A percentile compares a stretch with the other conserved stretches of the same genome.
These are phyloP conservation scores for Aulographum hederae DNA, from an alignment of 2,329 filamentous ascomycete species.

Conservation along the genomic window DNA sequence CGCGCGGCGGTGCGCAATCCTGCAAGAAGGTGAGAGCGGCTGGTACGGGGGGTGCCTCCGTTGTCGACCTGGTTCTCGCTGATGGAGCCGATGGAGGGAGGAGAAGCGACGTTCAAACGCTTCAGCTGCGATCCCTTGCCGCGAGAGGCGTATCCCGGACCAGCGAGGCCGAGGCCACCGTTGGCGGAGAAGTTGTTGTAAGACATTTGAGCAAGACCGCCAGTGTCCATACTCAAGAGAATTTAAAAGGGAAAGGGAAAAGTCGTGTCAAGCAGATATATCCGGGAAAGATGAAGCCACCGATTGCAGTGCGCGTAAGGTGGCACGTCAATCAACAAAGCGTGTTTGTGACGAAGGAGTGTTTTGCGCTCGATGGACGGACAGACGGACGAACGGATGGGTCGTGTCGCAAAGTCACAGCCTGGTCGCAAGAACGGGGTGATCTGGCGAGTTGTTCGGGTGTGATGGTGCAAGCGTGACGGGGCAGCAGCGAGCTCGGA, in stretches of 20 bases:
- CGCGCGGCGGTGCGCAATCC: conserved; percentile 88
- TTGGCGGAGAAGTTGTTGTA: conserved; percentile 54
- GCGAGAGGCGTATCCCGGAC: conserved; percentile 69
- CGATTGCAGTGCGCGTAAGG: no score
- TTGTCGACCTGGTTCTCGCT: conserved; percentile 50
- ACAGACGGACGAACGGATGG: no score
- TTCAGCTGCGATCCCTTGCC: conserved; percentile 76
- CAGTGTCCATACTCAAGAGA: conserved; percentile 81
- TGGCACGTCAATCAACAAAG: no score
- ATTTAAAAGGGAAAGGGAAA: conserved; percentile 1
- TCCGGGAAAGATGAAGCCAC: no score
- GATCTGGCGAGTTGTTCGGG: no score
- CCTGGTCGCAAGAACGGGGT: no score
- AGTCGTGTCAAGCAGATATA: no score
- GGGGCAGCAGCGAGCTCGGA: no score
- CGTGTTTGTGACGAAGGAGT: no score
- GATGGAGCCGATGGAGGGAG: conserved; percentile 46
- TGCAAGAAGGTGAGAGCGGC: conserved; percentile 83
- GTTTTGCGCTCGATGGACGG: no score
- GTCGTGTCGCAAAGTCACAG: no score
- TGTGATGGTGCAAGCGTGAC: no score
- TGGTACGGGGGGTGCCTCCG: conserved; percentile 66
- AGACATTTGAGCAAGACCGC: conserved; percentile 98
- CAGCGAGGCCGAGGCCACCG: conserved; percentile 52
- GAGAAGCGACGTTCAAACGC: conserved; percentile 63